Conservation (phyloP, 768 basidiomycete genomes). For the Leccinellum rugosiceps region DNA sequence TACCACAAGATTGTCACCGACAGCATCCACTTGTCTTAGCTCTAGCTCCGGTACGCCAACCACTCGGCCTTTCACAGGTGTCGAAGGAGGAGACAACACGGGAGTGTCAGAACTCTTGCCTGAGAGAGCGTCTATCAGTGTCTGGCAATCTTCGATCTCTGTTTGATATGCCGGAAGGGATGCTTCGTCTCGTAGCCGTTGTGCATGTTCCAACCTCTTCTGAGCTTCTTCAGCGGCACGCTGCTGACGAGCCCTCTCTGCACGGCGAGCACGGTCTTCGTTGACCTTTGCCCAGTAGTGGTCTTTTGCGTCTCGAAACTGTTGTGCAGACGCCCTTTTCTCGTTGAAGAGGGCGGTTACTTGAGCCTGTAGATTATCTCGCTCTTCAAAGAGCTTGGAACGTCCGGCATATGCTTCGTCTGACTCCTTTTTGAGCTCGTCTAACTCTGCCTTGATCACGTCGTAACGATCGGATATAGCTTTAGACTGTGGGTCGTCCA, state of each 20-base stretch:
- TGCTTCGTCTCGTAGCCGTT: slow-evolving; percentile 87
- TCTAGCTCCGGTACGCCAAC: slow-evolving; percentile 78
- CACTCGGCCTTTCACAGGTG: slow-evolving; percentile 42
- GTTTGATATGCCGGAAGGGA: slow-evolving; percentile 84
- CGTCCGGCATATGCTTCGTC: slow-evolving; percentile 83
- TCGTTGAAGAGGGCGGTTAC: slow-evolving; percentile 68
- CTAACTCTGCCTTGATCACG: slow-evolving; percentile 78
- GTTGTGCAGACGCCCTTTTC: slow-evolving; percentile 71
- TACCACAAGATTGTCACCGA: slow-evolving; percentile 60
- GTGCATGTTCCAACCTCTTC: slow-evolving; percentile 76
- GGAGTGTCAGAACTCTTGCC: slow-evolving; percentile 54
- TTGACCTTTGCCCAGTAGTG: slow-evolving; percentile 78
- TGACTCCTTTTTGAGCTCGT: slow-evolving; percentile 78
- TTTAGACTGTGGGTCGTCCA: slow-evolving; percentile 89
- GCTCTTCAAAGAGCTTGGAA: slow-evolving; percentile 82
- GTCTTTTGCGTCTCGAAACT: slow-evolving; percentile 81
- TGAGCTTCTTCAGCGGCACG: slow-evolving; percentile 73
- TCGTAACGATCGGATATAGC: slow-evolving; percentile 80
- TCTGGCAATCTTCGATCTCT: slow-evolving; percentile 96
- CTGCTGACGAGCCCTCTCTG: slow-evolving; percentile 72
- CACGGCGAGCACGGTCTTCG: slow-evolving; percentile 83
- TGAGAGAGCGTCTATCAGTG: slow-evolving; percentile 80
- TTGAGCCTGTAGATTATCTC: slow-evolving; percentile 66
- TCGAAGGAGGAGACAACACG: slow-evolving; percentile 41
- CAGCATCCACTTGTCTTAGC: slow-evolving; percentile 75